Evolutionary conservation across 352 stramenopile genomes (phyloP), one percentile per base, ranked within the genome.

Genomic region (Phytophthora ohioensis): DNA sequence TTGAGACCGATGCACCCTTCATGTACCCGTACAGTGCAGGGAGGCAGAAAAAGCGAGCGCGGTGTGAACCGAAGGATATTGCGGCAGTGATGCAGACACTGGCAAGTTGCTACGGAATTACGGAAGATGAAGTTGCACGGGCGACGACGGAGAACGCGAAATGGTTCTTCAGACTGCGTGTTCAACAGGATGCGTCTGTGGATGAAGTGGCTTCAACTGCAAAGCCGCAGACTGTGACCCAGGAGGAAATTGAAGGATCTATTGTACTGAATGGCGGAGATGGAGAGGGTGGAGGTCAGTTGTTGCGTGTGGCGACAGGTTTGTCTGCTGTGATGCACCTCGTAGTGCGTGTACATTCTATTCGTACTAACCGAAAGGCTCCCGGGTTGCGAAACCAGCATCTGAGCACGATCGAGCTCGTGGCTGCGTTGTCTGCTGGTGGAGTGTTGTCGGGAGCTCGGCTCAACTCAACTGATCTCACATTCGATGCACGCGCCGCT

Each of bases 201-300:
- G 52, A 57, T 54, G 69, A 78, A 38, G 3, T 9, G 1, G 30
- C 31, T 46, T 49, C 30, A 45, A 42, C 49, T 41, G 5, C 45
- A 15, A 45, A 48, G 30, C 6, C 51, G 35, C 34, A 10, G 36
- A 15, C 11, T 32, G 38, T 4, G 11, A 57, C 54, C n/a, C 46
- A 63, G 3, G 36, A 71, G 2, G 32, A 73, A 21, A 60, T 73
- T 17, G 60, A 71, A 55, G 76, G 57, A 1, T 34, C 60, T 7
- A 65, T 86, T 12, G 47, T 80, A 3, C 45, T 94, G 3, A 68
- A 94, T 36, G 86, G 86, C 21, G 81, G 82, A 7, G 76, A 68
- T 13, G 82, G 86, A 32, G 93, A 98, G 80, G 93, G 93, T 48
- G 93, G 93, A 53, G 93, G 93, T 0, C 93, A 98, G 62, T 79